These are phyloP conservation scores for Colletotrichum sp. DNA, from an alignment of 2,329 filamentous ascomycete species.

Conservation along the genomic window DNA sequence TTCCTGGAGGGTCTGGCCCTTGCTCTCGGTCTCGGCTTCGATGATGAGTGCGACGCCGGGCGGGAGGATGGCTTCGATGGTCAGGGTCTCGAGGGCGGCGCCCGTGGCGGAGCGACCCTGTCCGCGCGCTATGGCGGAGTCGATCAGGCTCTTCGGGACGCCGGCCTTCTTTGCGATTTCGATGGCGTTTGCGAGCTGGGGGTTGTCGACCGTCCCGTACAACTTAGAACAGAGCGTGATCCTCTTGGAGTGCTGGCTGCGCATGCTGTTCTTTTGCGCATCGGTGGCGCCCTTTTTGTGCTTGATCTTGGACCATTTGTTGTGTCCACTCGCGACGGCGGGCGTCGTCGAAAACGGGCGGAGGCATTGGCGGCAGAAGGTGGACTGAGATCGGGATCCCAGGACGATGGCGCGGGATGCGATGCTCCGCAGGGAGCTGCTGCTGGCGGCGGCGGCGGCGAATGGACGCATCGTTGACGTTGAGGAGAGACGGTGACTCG, in stretches of 20 bases:
- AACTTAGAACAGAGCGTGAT: conserved; percentile 79
- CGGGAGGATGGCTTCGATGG: conserved; percentile 81
- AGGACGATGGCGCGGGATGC: background rate
- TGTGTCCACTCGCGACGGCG: conserved; percentile 71
- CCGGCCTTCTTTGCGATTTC: conserved; percentile 81
- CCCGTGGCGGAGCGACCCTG: conserved; percentile 83
- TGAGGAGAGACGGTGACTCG: background rate
- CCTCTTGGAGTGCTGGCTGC: conserved; percentile 71
- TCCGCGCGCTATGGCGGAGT: conserved; percentile 84
- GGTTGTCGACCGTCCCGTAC: conserved; percentile 76
- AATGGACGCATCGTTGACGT: conserved; percentile 4
- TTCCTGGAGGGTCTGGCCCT: conserved; percentile 74
- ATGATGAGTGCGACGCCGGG: conserved; percentile 79
- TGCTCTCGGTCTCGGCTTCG: conserved; percentile 86
- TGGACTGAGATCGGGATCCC: background rate
- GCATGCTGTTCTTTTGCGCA: conserved; percentile 74
- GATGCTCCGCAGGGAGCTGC: background rate
- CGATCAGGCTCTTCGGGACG: conserved; percentile 84
- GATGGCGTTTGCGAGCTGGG: conserved; percentile 76
- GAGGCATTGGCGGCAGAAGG: conserved; percentile 51
- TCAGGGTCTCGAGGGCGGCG: conserved; percentile 75
- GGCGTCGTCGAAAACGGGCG: conserved; percentile 54
- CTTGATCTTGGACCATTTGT: conserved; percentile 94
- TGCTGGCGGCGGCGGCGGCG: background rate
- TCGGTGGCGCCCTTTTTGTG: conserved; percentile 93